phyloP scores from a whole-genome alignment of 306 rosid species.

The Prunus dulcis region DNA sequence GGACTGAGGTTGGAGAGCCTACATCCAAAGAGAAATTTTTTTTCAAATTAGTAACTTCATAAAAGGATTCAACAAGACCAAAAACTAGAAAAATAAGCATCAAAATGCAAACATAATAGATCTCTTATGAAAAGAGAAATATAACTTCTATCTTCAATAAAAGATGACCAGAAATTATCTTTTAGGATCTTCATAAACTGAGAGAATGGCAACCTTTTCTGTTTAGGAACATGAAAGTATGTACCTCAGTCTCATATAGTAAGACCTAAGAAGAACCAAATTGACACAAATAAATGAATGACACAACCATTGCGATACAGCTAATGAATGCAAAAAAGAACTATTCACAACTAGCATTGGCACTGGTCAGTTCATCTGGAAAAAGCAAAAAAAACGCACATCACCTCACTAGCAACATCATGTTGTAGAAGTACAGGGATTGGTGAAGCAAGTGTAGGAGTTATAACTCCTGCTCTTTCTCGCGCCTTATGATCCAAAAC shows the following conservation, averaged over 20 bases:
- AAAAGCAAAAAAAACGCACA: not conserved
- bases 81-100: not conserved
- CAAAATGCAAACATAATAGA: not conserved
- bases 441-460: constrained; percentile 87
- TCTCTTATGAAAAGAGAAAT: not conserved
- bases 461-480: constrained; percentile 89
- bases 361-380: not conserved
- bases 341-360: not conserved
- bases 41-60: not conserved
- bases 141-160: not conserved
- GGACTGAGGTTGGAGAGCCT: constrained; percentile 65
- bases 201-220: not conserved
- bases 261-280: constrained; percentile 2
- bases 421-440: constrained; percentile 70
- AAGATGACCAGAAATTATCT: not conserved
- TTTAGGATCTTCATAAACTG: not conserved
- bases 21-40: constrained; percentile 22
- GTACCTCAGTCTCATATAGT: constrained; percentile 6
- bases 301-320: not conserved
- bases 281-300: not conserved
- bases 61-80: constrained; percentile 11
- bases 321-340: not conserved
- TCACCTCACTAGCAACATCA: constrained; percentile 87
- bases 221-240: not conserved
- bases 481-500: constrained; percentile 96